A percentile compares a stretch with the other conserved stretches of the same genome.
Evolutionary conservation across 192 early-diverging fungal species (phyloP).

Genomic region (Endogone sp.): DNA sequence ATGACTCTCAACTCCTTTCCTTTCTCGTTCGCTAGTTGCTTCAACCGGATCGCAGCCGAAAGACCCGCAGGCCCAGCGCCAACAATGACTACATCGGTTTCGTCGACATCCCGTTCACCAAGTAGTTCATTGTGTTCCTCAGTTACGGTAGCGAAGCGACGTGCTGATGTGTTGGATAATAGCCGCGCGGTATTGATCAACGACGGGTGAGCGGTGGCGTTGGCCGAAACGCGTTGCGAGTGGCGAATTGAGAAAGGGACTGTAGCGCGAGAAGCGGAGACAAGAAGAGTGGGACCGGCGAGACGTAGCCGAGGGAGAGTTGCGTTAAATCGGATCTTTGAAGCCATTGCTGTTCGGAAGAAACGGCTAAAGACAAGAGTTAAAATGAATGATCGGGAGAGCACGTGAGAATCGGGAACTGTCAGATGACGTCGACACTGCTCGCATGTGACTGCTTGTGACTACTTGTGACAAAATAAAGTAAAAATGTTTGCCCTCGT

Average conservation of each 20-base stretch:
- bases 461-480: too few species aligned
- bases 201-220: not conserved
- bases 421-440: too few species aligned
- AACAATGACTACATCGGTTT: slow-evolving; percentile 94
- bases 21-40: slow-evolving; percentile 80
- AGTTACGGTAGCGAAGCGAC: slow-evolving; percentile 24
- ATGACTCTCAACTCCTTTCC: slow-evolving; percentile 87
- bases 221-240: not conserved
- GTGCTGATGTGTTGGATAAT: slow-evolving; percentile 4
- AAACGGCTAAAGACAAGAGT: too few species aligned
- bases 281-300: not conserved
- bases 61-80: slow-evolving; percentile 94
- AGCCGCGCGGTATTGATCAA: slow-evolving; percentile 1
- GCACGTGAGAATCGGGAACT: too few species aligned
- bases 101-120: slow-evolving; percentile 71
- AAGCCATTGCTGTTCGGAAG: not conserved
- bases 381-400: too few species aligned
- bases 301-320: not conserved
- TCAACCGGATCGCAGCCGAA: slow-evolving; percentile 91
- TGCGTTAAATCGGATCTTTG: not conserved
- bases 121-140: slow-evolving; percentile 37
- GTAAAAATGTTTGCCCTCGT: too few species aligned
- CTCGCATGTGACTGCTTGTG: too few species aligned
- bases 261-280: not conserved
- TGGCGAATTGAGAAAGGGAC: not conserved